phyloP scores from a whole-genome alignment of 352 stramenopile species.

The Phytophthora sp. region DNA sequence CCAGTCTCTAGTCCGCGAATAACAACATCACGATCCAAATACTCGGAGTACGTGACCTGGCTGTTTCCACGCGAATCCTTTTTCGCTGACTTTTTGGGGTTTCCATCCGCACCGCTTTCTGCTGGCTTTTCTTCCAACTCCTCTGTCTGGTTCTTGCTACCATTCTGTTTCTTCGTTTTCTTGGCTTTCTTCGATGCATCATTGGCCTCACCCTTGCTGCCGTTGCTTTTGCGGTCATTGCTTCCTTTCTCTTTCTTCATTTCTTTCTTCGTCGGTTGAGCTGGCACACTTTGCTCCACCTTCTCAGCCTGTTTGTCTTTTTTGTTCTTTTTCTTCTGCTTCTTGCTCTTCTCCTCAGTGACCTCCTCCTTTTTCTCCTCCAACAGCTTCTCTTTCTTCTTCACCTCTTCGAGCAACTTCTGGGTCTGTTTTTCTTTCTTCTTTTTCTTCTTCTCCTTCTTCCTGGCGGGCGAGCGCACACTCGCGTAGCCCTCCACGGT shows the following conservation, averaged over 20 bases:
- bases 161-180: conserved; percentile 16
- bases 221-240: background rate
- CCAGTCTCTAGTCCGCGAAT: conserved; percentile 42
- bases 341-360: conserved; percentile 4
- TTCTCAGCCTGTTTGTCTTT: conserved; percentile 11
- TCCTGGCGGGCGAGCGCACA: conserved; percentile 12
- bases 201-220: background rate
- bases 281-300: too few species aligned
- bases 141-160: background rate
- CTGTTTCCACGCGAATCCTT: conserved; percentile 16
- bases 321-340: conserved; percentile 19
- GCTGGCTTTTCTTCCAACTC: conserved; percentile 16
- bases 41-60: conserved; percentile 39
- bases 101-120: background rate
- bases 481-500: conserved; percentile 31
- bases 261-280: background rate
- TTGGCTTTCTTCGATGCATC: conserved; percentile 1
- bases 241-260: conserved; percentile 4
- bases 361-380: background rate
- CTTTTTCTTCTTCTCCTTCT: conserved; percentile 4
- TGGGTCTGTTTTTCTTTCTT: conserved; percentile 4
- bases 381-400: conserved; percentile 32
- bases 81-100: conserved; percentile 9
- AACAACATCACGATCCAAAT: conserved; percentile 42
- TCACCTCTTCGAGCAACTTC: conserved; percentile 28